phyloP scores from a whole-genome alignment of 495 filamentous ascomycete genomes.

The Neurospora sp. region DNA sequence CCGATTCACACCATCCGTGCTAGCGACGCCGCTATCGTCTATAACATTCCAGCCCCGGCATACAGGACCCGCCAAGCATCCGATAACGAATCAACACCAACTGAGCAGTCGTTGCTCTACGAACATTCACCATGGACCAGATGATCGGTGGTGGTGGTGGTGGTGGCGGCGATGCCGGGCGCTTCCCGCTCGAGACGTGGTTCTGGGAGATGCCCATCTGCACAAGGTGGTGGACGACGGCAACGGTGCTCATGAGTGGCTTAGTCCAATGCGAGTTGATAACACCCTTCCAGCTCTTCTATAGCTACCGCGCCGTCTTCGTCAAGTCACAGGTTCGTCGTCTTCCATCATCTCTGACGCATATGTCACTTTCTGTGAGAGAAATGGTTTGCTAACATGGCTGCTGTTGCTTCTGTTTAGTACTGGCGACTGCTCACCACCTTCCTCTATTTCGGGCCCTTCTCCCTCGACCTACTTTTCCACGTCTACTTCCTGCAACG shows the following conservation, averaged over 20 bases:
- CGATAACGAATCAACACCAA: neutral
- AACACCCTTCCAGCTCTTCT: slow-evolving; percentile 89
- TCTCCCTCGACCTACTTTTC: slow-evolving; percentile 91
- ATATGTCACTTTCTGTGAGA: neutral
- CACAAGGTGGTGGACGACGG: slow-evolving; percentile 92
- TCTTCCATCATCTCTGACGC: neutral
- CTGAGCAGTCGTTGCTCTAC: neutral
- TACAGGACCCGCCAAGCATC: neutral
- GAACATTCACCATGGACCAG: slow-evolving; percentile 47
- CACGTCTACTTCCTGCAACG: slow-evolving; percentile 98
- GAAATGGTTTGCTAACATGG: neutral
- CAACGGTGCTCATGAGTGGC: slow-evolving; percentile 77
- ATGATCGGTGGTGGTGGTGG: slow-evolving; percentile 30
- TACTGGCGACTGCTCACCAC: slow-evolving; percentile 94
- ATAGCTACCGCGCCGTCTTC: slow-evolving; percentile 88
- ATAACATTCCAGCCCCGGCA: neutral
- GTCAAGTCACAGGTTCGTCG: slow-evolving; percentile 65
- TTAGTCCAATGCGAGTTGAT: slow-evolving; percentile 88
- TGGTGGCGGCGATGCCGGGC: slow-evolving; percentile 42
- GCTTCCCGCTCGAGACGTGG: slow-evolving; percentile 89
- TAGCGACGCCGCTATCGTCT: neutral
- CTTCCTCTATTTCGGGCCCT: slow-evolving; percentile 93
- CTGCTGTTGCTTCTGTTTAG: slow-evolving; percentile 29
- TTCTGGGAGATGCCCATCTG: slow-evolving; percentile 96
- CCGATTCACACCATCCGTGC: neutral